Evolutionary conservation across 129 eudicot genomes (phyloP), one percentile per base, ranked within the genome.

Genomic region (Oenanthe sinensis): DNA sequence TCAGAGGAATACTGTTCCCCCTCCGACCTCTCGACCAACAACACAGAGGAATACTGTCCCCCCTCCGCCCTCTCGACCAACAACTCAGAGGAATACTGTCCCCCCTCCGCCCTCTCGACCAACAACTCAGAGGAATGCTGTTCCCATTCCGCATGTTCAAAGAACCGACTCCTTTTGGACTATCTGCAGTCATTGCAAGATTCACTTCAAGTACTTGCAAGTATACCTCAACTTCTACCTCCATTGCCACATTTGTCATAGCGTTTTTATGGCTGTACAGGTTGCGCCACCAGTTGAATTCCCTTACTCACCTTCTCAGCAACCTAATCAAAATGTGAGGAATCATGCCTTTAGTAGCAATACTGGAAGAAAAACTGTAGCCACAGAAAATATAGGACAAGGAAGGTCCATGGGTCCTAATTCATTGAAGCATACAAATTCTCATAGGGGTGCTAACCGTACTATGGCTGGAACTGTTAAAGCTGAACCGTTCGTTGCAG

Each of bases 131-230:
- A 79, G 54, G 2, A 85, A 44, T 82, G 22, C 40, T 16, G 78
- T 30, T 79, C 87, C 77, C 42, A 76, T 86, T 75, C 79, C 86
- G 26, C 78, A 4, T 15, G 17, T 49, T 87, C 82, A 74, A 40
- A 90, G 93, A 55, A 79, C 52, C 22, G 91, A 90, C 71, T 85
- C 98, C 52, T 95, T 91, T 48, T 95, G 98, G 98, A 95, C 98
- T 19, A 82, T 88, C 24, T 95, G 98, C 62, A 86, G 84, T 82
- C 69, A 88, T 26, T 95, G 98, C 86, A 90, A 84, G 72, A 95
- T 95, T 92, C 92, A 91, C 84, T 95, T 91, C 36, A 96, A 95
- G 84, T 91, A 91, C 74, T 86, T 90, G 9, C 88, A 84, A 74
- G 24, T 77, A 19, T 95, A 88, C 77, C 92, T 90, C 45, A 94